Conservation (phyloP, 495 filamentous ascomycete genomes). For the Neurospora sp. region DNA sequence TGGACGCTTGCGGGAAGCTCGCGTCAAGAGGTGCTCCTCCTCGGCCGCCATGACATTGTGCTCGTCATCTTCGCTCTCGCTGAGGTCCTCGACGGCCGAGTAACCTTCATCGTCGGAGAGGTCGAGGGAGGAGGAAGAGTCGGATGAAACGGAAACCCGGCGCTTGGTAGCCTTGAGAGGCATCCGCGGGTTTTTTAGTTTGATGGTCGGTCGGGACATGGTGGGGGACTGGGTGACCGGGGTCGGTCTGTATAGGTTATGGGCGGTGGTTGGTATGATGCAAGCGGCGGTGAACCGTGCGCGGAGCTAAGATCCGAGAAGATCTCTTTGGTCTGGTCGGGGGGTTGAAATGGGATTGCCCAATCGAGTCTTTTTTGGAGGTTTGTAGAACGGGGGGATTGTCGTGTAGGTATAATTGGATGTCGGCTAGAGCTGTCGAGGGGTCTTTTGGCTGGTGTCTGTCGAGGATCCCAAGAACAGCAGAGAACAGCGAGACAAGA, state of each 20-base stretch:
- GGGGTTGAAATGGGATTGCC: background rate
- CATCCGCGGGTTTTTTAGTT: conserved; percentile 35
- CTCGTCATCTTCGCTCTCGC: conserved; percentile 63
- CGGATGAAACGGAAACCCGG: conserved; percentile 31
- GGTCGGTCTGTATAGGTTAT: conserved; percentile 9
- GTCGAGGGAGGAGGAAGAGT: conserved; percentile 37
- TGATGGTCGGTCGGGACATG: conserved; percentile 43
- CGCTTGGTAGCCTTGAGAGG: conserved; percentile 32
- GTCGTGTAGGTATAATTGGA: background rate
- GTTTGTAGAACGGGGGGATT: background rate
- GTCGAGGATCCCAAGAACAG: background rate
- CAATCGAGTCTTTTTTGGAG: background rate
- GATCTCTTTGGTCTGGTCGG: background rate
- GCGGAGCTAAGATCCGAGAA: background rate
- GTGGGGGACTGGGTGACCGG: conserved; percentile 13
- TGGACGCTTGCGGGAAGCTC: conserved; percentile 23
- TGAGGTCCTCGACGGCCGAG: conserved; percentile 66
- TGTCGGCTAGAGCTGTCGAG: background rate
- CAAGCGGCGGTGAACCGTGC: conserved; percentile 32
- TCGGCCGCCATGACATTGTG: conserved; percentile 61
- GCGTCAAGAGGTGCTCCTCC: conserved; percentile 56
- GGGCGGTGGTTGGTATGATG: conserved; percentile 4
- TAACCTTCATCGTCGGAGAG: conserved; percentile 60
- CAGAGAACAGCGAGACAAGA: background rate
- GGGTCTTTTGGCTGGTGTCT: background rate